These are phyloP conservation scores for Saksenaea vasiformis DNA, from an alignment of 371 early-diverging fungal genomes.

Conservation along the genomic window DNA sequence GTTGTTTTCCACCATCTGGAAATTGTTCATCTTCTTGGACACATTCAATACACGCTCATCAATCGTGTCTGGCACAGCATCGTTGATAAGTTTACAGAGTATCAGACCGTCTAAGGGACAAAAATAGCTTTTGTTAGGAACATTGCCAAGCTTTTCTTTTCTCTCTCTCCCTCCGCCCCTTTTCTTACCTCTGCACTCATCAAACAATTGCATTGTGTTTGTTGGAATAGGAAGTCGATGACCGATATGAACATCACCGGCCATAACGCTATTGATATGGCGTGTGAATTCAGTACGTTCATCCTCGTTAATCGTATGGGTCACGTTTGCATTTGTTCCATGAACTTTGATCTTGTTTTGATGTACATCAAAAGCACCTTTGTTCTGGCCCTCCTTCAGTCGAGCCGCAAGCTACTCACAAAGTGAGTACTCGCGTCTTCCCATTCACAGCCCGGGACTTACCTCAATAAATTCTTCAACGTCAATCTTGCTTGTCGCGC, in stretches of 20 bases:
- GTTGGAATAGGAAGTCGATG: slow-evolving; percentile 88
- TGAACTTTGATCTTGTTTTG: slow-evolving; percentile 85
- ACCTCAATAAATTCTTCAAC: slow-evolving; percentile 86
- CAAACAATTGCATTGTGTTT: slow-evolving; percentile 93
- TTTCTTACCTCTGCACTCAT: slow-evolving; percentile 81
- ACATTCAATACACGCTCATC: slow-evolving; percentile 96
- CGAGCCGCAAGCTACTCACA: slow-evolving; percentile 56
- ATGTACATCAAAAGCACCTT: slow-evolving; percentile 60
- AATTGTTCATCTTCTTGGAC: slow-evolving; percentile 77
- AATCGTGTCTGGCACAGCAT: slow-evolving; percentile 94
- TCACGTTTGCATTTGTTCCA: slow-evolving; percentile 82
- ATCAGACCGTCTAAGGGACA: slow-evolving; percentile 81
- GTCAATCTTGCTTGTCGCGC: slow-evolving; percentile 74
- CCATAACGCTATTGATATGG: slow-evolving; percentile 90
- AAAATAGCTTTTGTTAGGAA: not conserved
- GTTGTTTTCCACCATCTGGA: slow-evolving; percentile 98
- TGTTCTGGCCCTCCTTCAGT: slow-evolving; percentile 65
- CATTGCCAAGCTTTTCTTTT: not conserved
- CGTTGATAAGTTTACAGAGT: slow-evolving; percentile 95
- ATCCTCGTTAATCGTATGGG: slow-evolving; percentile 97
- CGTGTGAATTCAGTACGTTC: slow-evolving; percentile 92
- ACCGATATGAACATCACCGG: slow-evolving; percentile 79
- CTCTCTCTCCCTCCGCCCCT: not conserved
- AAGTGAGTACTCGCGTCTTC: not conserved
- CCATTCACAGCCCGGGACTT: slow-evolving; percentile 15